A percentile compares a stretch with the other conserved stretches of the same genome.
Conservation (phyloP, 495 filamentous ascomycete species). For the Hypoxylon trugodes region DNA sequence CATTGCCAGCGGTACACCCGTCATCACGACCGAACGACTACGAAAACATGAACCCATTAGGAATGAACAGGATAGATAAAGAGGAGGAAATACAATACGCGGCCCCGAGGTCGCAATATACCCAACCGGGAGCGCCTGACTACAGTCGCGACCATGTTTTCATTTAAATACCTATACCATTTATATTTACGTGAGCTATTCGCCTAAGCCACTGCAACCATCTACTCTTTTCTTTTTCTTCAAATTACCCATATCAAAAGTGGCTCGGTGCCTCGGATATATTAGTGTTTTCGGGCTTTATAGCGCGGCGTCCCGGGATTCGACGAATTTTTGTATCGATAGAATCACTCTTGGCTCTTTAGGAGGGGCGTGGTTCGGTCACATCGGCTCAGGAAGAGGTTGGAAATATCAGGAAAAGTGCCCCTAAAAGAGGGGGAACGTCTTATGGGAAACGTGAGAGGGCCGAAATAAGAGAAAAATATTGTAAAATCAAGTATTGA, state of each 20-base stretch:
- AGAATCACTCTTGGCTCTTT: conserved; percentile 14
- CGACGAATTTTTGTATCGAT: conserved; percentile 29
- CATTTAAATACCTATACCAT: conserved; percentile 27
- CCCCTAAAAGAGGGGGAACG: background rate
- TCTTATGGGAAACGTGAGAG: background rate
- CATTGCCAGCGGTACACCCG: conserved; percentile 34
- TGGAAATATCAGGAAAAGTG: background rate
- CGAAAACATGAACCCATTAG: conserved; percentile 54
- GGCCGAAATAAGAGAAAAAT: background rate
- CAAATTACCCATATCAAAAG: conserved; percentile 19
- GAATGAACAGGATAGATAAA: conserved; percentile 57
- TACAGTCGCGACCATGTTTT: conserved; percentile 39
- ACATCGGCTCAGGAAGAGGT: conserved; percentile 4
- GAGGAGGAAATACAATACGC: conserved; percentile 33
- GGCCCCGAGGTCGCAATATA: conserved; percentile 32
- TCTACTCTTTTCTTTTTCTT: conserved; percentile 21
- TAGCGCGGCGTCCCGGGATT: conserved; percentile 40
- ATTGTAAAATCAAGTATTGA: conserved; percentile 6
- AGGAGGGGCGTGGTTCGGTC: conserved; percentile 14
- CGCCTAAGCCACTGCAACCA: background rate
- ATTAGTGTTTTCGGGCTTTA: conserved; percentile 15
- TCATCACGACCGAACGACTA: conserved; percentile 27
- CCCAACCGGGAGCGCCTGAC: conserved; percentile 26
- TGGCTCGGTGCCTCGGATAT: conserved; percentile 3
- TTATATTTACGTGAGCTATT: conserved; percentile 8